Evolutionary conservation across 805 yeast genomes (phyloP).

Genomic region (Sugiyamaella americana): DNA sequence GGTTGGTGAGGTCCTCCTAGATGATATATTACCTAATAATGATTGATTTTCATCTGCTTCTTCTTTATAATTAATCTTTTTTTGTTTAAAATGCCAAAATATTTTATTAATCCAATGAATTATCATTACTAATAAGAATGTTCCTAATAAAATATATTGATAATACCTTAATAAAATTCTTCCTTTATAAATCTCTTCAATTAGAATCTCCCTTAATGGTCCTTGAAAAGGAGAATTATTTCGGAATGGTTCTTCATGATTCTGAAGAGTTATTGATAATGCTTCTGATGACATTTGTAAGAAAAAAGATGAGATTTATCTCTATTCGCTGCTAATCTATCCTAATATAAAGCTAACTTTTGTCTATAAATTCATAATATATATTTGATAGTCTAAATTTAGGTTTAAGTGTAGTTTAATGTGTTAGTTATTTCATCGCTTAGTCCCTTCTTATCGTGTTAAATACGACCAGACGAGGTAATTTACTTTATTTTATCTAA

Average conservation of each 20-base stretch:
- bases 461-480: no score
- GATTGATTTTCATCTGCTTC: background rate
- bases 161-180: constrained; percentile 5
- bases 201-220: constrained; percentile 2
- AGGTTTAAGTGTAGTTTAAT: no score
- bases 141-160: constrained; percentile 4
- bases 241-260: constrained; percentile 5
- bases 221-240: constrained; percentile 8
- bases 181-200: constrained; percentile 9
- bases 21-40: background rate
- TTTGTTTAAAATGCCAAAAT: background rate
- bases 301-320: background rate
- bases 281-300: background rate
- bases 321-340: no score
- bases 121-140: background rate
- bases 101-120: constrained; percentile 3
- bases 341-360: background rate
- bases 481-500: no score
- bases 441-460: no score
- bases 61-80: background rate
- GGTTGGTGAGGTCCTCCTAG: background rate
- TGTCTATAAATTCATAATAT: no score
- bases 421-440: no score
- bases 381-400: no score
- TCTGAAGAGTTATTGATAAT: background rate